These are phyloP conservation scores for Penicillium sp. DNA, from an alignment of 2,329 filamentous ascomycete genomes.

Conservation along the genomic window DNA sequence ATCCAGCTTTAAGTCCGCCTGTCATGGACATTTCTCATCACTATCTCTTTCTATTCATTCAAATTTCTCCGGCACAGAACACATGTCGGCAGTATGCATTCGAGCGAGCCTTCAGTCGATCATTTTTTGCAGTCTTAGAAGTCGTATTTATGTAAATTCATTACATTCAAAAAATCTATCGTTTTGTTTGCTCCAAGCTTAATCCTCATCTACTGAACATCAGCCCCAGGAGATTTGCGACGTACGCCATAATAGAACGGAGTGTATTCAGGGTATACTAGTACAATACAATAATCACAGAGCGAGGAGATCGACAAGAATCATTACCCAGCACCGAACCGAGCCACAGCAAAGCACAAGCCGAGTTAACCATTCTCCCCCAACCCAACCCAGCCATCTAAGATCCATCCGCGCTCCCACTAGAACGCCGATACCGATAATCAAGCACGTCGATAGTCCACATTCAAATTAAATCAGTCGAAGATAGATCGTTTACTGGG, in stretches of 20 bases:
- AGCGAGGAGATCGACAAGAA: conserved; percentile 3
- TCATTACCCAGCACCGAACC: background rate
- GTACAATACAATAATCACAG: conserved; percentile 24
- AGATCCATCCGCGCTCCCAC: background rate
- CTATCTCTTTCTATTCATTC: background rate
- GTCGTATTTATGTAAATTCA: background rate
- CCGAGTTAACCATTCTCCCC: background rate
- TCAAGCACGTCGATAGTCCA: background rate
- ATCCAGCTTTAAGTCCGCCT: conserved; percentile 15
- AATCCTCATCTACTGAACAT: background rate
- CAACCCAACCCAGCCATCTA: background rate
- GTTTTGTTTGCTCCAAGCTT: background rate
- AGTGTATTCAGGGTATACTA: conserved; percentile 33
- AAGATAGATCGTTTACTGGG: conserved; percentile 1
- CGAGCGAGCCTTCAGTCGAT: background rate
- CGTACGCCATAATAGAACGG: conserved; percentile 5
- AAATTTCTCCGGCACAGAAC: background rate
- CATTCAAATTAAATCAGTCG: conserved; percentile 7
- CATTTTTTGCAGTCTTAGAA: background rate
- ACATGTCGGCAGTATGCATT: background rate
- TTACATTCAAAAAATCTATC: background rate
- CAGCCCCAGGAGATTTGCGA: background rate
- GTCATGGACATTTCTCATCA: background rate
- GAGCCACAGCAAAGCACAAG: background rate
- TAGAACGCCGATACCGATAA: conserved; percentile 3